Conservation (phyloP, 2,329 filamentous ascomycete species). For the Clathrospora elynae region DNA sequence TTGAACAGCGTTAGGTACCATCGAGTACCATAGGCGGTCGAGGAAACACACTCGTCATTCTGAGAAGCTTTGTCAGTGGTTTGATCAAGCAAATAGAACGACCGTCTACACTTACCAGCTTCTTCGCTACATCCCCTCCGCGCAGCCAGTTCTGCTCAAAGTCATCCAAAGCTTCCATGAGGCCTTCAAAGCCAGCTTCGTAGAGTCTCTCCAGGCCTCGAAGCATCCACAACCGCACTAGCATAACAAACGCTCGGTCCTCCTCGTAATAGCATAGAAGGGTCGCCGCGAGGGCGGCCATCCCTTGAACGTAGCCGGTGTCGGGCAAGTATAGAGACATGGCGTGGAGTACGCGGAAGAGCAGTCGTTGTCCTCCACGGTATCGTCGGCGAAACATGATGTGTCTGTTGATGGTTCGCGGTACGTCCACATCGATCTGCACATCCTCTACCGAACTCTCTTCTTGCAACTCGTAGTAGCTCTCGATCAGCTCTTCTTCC, state of each 20-base stretch:
- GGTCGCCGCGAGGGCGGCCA: conserved; percentile 92
- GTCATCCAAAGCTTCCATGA: conserved; percentile 84
- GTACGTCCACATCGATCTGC: conserved; percentile 97
- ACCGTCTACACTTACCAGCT: conserved; percentile 66
- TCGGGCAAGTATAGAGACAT: conserved; percentile 89
- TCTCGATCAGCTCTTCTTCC: conserved; percentile 72
- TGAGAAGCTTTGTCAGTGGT: conserved; percentile 45
- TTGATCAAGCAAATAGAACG: conserved; percentile 1
- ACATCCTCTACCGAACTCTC: conserved; percentile 84
- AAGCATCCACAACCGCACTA: conserved; percentile 90
- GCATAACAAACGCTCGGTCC: conserved; percentile 91
- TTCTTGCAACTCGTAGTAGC: conserved; percentile 74
- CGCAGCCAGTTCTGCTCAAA: conserved; percentile 84
- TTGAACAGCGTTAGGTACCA: conserved; percentile 99
- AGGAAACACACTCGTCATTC: conserved; percentile 78
- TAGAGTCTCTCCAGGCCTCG: conserved; percentile 87
- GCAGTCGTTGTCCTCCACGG: conserved; percentile 81
- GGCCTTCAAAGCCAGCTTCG: conserved; percentile 77
- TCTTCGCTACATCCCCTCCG: conserved; percentile 75
- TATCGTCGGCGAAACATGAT: conserved; percentile 97
- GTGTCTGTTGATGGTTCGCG: conserved; percentile 89
- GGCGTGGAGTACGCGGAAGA: conserved; percentile 91
- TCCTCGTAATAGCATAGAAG: conserved; percentile 97
- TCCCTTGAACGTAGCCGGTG: conserved; percentile 95
- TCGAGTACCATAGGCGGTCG: conserved; percentile 91